Evolutionary conservation across 768 basidiomycete species (phyloP).

Genomic region (Leccinum rimulosum): DNA sequence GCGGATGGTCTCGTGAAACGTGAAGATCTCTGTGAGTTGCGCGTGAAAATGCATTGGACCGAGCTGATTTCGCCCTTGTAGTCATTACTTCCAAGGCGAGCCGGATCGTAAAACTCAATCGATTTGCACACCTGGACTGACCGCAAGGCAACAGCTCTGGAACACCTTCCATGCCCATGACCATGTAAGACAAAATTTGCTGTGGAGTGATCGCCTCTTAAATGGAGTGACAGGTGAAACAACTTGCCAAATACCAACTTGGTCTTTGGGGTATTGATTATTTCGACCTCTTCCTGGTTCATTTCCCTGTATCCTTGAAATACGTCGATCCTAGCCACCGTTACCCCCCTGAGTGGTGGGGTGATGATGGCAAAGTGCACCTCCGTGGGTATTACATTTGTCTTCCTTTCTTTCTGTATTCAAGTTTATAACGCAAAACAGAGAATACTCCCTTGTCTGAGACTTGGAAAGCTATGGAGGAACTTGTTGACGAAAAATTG

Average conservation of each 20-base stretch:
- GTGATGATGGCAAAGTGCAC: slow-evolving; percentile 66
- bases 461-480: slow-evolving; percentile 85
- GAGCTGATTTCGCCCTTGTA: slow-evolving; percentile 24
- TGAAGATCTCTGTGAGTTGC: slow-evolving; percentile 75
- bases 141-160: slow-evolving; percentile 57
- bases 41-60: neutral
- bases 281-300: slow-evolving; percentile 78
- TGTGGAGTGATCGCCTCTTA: neutral
- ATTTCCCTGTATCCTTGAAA: slow-evolving; percentile 81
- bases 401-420: neutral
- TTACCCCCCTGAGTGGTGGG: slow-evolving; percentile 84
- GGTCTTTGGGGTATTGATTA: slow-evolving; percentile 81
- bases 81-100: slow-evolving; percentile 82
- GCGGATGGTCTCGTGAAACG: slow-evolving; percentile 80
- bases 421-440: slow-evolving; percentile 21
- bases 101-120: neutral
- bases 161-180: slow-evolving; percentile 85
- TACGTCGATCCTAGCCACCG: slow-evolving; percentile 75
- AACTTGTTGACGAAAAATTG: slow-evolving; percentile 65
- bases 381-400: slow-evolving; percentile 43
- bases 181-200: slow-evolving; percentile 44
- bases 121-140: slow-evolving; percentile 5
- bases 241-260: slow-evolving; percentile 61
- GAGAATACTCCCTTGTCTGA: slow-evolving; percentile 71
- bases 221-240: slow-evolving; percentile 45